Percentiles rank a stretch among this genome's conserved stretches.
Evolutionary conservation across 1,284 basidiomycete genomes (phyloP).

Genomic region (Phaffia rhodozyma): DNA sequence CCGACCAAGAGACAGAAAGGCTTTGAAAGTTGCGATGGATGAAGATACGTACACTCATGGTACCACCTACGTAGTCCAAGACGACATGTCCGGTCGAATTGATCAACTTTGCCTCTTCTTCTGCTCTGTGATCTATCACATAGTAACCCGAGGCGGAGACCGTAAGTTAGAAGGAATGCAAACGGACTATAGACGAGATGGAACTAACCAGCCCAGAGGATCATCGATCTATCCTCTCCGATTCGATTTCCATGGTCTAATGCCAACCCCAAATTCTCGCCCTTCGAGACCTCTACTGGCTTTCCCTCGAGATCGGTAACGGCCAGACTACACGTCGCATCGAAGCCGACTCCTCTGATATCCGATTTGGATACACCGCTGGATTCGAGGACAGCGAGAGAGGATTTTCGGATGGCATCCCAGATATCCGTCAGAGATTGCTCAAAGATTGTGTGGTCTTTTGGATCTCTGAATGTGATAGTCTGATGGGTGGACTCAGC

Average conservation of each 20-base stretch:
- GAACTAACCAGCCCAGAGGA: constrained; percentile 58
- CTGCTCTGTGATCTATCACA: constrained; percentile 68
- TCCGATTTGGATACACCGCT: constrained; percentile 50
- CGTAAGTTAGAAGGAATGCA: not conserved
- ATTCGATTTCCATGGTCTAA: not conserved
- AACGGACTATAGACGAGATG: not conserved
- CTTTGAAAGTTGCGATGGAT: not conserved
- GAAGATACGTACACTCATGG: constrained; percentile 69
- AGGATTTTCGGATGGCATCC: constrained; percentile 58
- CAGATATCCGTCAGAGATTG: constrained; percentile 72
- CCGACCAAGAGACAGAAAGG: too few species aligned
- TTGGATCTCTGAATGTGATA: constrained; percentile 69
- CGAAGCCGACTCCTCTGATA: constrained; percentile 87
- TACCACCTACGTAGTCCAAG: constrained; percentile 88
- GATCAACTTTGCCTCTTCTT: constrained; percentile 80
- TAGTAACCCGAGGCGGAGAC: constrained; percentile 19
- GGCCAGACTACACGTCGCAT: constrained; percentile 92
- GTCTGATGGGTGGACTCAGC: constrained; percentile 15
- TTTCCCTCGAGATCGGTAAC: constrained; percentile 61
- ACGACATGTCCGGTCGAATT: constrained; percentile 75
- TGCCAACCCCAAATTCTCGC: constrained; percentile 44
- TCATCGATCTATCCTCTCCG: constrained; percentile 36
- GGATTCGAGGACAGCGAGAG: constrained; percentile 53
- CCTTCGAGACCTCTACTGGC: constrained; percentile 69
- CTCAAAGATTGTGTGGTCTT: constrained; percentile 88